Base-by-base conservation (phyloP, 2,329 filamentous ascomycete genomes). In the Scytalidium lignicola region DNA sequence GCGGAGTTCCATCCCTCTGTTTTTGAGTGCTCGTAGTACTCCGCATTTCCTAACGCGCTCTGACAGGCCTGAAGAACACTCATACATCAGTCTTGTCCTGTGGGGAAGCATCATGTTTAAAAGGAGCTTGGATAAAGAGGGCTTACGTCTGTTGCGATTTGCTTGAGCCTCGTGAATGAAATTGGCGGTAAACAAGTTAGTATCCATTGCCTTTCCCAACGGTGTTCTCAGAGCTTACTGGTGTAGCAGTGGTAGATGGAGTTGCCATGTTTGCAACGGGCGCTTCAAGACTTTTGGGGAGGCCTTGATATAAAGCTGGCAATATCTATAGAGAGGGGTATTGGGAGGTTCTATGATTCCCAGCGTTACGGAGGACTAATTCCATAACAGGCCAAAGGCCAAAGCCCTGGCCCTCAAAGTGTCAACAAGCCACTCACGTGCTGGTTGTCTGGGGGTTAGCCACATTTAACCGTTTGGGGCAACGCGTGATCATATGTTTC, bases 1-100 rank as follows among this genome's bases (percentile, higher is more conserved):
- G 78, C 75, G 28, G 86, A 86, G 75, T 97, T 97, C 92, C 92
- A 97, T 60, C 82, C 74, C 65, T 86, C 82, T 29, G 92, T 95
- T 66, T 86, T 85, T 49, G 83, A 71, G 70, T 97, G 93, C 57
- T 95, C 87, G 74, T 99, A 99, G 71, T 79, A 84, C 54, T 89
- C 83, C 52, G 83, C 83, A 55, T 72, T 78, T 54, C 83, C 82
- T 61, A 97, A 80, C 51, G 89, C 86, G 58, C 77, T 78, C 64
- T 88, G 83, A 76, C 91, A 96, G 59, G 90, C 91, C 90, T 96
- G 32, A 28, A 15, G 18, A 40, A 28, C 18, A 40, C 28, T 21
- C 44, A 43, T 46, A 22, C 42, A 46, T n/a, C 21, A 22, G 18
- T n/a, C 2, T 21, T 17, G 15, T 37, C 37, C 22, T 8, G 37